Conservation (phyloP, 768 basidiomycete genomes). For the Mycena latifolia region DNA sequence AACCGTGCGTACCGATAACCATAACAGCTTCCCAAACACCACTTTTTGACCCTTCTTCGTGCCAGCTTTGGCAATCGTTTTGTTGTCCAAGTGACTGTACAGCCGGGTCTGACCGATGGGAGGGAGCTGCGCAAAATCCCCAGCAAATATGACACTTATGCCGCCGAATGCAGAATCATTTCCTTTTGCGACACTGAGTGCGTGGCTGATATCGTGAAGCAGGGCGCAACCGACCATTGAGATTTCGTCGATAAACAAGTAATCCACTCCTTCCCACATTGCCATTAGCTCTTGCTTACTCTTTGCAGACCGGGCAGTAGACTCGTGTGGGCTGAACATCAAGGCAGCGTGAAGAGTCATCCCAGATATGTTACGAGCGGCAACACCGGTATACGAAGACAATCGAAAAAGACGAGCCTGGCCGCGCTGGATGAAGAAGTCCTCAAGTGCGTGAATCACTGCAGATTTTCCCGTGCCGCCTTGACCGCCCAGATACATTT, state of each 20-base stretch:
- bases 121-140: conserved; percentile 58
- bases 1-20: not conserved
- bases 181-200: too few relatives aligned
- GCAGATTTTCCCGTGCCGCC: conserved; percentile 47
- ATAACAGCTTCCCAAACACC: conserved; percentile 5
- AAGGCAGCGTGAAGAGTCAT: conserved; percentile 54
- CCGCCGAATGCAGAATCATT: conserved; percentile 49
- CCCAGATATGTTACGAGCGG: conserved; percentile 53
- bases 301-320: not conserved
- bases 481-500: conserved; percentile 43
- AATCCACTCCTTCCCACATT: conserved; percentile 56
- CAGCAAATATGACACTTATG: conserved; percentile 55
- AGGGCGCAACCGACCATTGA: conserved; percentile 54
- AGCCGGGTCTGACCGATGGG: conserved; percentile 36
- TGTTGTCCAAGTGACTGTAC: conserved; percentile 32
- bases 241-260: conserved; percentile 53
- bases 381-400: conserved; percentile 52
- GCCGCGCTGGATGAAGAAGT: conserved; percentile 25
- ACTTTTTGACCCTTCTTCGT: conserved; percentile 24
- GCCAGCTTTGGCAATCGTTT: not conserved
- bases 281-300: conserved; percentile 35
- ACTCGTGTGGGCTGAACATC: conserved; percentile 16
- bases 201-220: conserved; percentile 48
- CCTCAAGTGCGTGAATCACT: conserved; percentile 39
- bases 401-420: conserved; percentile 44